Percentiles rank a stretch among this genome's conserved stretches.
These are phyloP conservation scores for Psilocybe sp. DNA, from an alignment of 768 basidiomycete species.

Conservation along the genomic window DNA sequence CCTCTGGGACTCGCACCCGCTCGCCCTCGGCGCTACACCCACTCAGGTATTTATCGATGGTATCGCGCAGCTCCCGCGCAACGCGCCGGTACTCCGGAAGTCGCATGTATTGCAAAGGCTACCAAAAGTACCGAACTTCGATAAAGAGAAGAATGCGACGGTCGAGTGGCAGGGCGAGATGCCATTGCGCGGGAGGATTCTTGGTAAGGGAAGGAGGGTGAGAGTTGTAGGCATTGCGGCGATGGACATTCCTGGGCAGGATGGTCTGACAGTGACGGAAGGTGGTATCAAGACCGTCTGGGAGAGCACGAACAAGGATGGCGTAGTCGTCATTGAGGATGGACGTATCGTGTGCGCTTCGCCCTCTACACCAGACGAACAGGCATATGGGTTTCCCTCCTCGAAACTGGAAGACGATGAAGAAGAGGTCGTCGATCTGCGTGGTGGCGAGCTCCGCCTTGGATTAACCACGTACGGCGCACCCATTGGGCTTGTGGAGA, in stretches of 20 bases:
- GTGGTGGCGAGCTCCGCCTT: constrained; percentile 60
- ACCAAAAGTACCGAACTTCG: constrained; percentile 56
- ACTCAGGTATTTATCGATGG: constrained; percentile 83
- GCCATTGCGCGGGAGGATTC: constrained; percentile 45
- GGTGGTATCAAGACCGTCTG: constrained; percentile 10
- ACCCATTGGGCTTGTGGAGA: constrained; percentile 63
- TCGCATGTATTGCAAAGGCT: constrained; percentile 44
- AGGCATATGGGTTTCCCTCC: background rate
- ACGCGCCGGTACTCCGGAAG: constrained; percentile 37
- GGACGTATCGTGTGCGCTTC: constrained; percentile 51
- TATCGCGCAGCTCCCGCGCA: constrained; percentile 53
- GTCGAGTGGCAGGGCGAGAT: constrained; percentile 68
- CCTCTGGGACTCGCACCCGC: constrained; percentile 75
- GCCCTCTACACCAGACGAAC: constrained; percentile 17
- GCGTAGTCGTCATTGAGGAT: constrained; percentile 44
- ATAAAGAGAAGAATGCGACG: constrained; percentile 54
- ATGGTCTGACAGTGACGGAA: constrained; percentile 16
- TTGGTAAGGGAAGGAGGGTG: constrained; percentile 28
- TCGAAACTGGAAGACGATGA: constrained; percentile 3
- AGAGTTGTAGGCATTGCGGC: constrained; percentile 54
- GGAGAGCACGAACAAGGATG: constrained; percentile 1
- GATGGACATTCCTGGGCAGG: constrained; percentile 23
- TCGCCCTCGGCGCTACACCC: constrained; percentile 77
- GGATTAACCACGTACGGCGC: constrained; percentile 54
- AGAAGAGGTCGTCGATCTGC: constrained; percentile 44